Evolutionary conservation across 192 early-diverging fungal species (phyloP), one percentile per base, ranked within the genome.

Genomic region (Phlyctochytrium planicorne): DNA sequence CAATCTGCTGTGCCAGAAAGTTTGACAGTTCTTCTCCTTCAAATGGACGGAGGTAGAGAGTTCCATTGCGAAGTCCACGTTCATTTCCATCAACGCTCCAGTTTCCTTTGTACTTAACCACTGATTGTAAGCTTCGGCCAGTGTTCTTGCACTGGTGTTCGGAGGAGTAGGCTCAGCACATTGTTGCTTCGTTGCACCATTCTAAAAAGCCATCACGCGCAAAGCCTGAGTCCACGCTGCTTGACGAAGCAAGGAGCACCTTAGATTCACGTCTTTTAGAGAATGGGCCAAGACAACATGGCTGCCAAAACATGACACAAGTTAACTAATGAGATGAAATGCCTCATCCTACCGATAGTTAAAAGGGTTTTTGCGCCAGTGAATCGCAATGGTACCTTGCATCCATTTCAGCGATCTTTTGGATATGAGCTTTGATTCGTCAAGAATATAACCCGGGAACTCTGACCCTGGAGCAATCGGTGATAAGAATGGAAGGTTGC

Each of bases 391-490:
- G 30, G 81, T 85, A 53, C 90, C 86, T 6, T 92, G 88, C 95
- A 98, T 97, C 97, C 97, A 99, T 75, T 96, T 94, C 47, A 91
- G 77, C 86, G 95, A 95, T 23, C 90, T 88, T 61, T 91, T 91
- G 0, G 97, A 95, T 75, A 88, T 62, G 88, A 85, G 57, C 84
- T 85, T 56, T 88, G 89, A 62, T 92, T 81, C 16, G 89, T 84
- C 33, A 99, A 80, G 37, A 96, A 84, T 47, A 91, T 89, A n/a
- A n/a, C n/a, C n/a, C n/a, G n/a, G n/a, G n/a, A 47, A 47, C 40
- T 6, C 12, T 94, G 89, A 61, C 79, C 76, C 63, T 87, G 87
- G 24, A 93, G 87, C 36, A 88, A 77, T 93, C 93, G n/a, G 95
- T 95, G 52, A 99, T 97, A 72, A 99, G 82, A 30, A 99, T 75